Percentiles rank a stretch among this genome's conserved stretches.
Conservation (phyloP, 2,329 filamentous ascomycete genomes). For the Ophiocordyceps robertsii region DNA sequence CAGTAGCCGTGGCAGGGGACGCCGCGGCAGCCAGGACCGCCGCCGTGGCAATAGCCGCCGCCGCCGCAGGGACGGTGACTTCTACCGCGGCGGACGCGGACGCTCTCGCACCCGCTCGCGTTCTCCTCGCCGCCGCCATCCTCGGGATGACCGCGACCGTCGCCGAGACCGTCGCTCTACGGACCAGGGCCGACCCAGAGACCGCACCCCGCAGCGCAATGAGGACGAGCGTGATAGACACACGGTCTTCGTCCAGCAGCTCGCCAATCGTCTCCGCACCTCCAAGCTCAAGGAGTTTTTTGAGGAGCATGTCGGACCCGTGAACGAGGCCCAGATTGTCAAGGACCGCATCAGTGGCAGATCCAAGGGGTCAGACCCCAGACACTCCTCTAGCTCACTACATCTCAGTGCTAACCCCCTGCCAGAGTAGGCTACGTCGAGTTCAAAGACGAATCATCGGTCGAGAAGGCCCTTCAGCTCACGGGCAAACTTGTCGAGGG, state of each 20-base stretch:
- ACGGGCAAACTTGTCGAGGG: conserved; percentile 97
- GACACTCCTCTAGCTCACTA: conserved; percentile 1
- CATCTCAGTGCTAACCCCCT: conserved; percentile 21
- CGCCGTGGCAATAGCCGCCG: conserved; percentile 56
- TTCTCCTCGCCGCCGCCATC: conserved; percentile 51
- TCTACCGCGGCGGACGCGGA: conserved; percentile 40
- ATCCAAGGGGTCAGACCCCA: conserved; percentile 72
- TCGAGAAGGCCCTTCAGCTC: conserved; percentile 86
- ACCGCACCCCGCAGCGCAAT: conserved; percentile 57
- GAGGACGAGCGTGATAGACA: conserved; percentile 94
- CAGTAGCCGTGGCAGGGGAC: conserved; percentile 64
- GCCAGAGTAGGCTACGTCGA: conserved; percentile 88
- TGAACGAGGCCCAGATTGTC: conserved; percentile 96
- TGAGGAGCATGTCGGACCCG: conserved; percentile 83
- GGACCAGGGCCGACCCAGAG: conserved; percentile 37
- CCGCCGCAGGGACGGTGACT: conserved; percentile 62
- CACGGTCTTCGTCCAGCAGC: conserved; percentile 96
- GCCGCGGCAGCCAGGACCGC: conserved; percentile 55
- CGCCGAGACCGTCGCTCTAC: conserved; percentile 37
- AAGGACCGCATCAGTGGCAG: conserved; percentile 94
- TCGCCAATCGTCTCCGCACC: conserved; percentile 83
- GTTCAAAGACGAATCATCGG: conserved; percentile 92
- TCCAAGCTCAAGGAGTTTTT: conserved; percentile 93
- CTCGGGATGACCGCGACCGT: conserved; percentile 37
- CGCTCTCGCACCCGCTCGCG: conserved; percentile 58